Conservation (phyloP, 257 asterid genomes). For the Solanum clarkiae region DNA sequence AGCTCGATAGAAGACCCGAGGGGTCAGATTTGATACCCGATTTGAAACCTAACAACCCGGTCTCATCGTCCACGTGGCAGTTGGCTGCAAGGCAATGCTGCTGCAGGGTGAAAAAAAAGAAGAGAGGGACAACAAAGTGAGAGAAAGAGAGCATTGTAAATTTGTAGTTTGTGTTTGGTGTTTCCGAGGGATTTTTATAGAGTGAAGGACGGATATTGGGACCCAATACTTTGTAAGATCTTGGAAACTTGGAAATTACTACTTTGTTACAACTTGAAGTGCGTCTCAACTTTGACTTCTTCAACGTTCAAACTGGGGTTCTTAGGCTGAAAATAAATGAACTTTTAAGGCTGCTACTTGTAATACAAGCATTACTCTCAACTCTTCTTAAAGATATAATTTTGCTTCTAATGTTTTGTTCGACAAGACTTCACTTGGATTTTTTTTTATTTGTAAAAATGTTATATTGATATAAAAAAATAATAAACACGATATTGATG, state of each 20-base stretch:
- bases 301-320: neutral
- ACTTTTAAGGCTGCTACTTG: neutral
- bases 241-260: neutral
- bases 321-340: neutral
- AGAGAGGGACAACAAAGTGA: neutral
- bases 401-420: neutral
- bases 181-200: neutral
- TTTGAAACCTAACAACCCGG: constrained; percentile 7
- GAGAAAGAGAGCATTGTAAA: neutral
- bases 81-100: neutral
- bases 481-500: too few species aligned
- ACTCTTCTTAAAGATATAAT: neutral
- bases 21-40: constrained; percentile 8
- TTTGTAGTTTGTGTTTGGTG: neutral
- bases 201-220: neutral
- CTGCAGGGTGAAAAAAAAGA: neutral
- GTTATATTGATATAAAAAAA: too few species aligned
- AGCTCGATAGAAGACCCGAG: neutral
- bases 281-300: neutral
- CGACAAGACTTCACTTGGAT: too few species aligned
- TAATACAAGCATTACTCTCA: neutral
- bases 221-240: neutral
- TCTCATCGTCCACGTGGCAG: neutral
- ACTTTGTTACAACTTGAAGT: neutral
- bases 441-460: too few species aligned